phyloP scores from a whole-genome alignment of 75 land plant genomes.

The Cupressus sempervirens region DNA sequence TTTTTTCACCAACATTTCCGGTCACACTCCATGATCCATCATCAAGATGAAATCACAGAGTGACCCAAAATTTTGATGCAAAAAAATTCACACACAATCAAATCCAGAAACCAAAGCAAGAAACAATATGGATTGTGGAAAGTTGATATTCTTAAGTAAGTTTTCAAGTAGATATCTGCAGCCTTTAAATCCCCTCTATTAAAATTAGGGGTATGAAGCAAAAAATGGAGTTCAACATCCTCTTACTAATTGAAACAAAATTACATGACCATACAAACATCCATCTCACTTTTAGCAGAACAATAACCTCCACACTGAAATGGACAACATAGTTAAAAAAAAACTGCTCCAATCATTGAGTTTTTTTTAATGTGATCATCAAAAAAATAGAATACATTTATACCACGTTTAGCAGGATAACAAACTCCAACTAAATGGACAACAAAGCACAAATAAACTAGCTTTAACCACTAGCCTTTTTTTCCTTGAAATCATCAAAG shows the following conservation, averaged over 20 bases:
- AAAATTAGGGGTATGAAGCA: neutral
- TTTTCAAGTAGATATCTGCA: neutral
- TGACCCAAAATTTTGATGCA: too few species aligned
- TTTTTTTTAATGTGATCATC: too few species aligned
- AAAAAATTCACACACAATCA: too few species aligned
- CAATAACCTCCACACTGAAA: neutral
- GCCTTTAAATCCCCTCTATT: neutral
- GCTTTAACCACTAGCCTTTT: neutral
- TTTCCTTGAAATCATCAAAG: too few species aligned
- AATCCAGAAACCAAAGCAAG: too few species aligned
- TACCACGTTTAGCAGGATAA: neutral
- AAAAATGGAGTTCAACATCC: neutral
- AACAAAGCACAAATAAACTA: neutral
- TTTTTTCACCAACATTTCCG: too few species aligned
- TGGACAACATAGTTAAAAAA: neutral
- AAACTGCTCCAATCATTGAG: neutral
- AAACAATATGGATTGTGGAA: too few species aligned
- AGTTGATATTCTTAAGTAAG: too few species aligned
- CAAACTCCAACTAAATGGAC: neutral
- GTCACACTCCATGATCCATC: too few species aligned
- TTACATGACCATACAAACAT: neutral
- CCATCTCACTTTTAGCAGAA: neutral
- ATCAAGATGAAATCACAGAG: too few species aligned
- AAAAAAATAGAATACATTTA: too few species aligned
- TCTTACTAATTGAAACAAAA: neutral